A percentile compares a stretch with the other conserved stretches of the same genome.
Evolutionary conservation across 2,329 filamentous ascomycete species (phyloP).

Genomic region (Diaporthe aspalathi): DNA sequence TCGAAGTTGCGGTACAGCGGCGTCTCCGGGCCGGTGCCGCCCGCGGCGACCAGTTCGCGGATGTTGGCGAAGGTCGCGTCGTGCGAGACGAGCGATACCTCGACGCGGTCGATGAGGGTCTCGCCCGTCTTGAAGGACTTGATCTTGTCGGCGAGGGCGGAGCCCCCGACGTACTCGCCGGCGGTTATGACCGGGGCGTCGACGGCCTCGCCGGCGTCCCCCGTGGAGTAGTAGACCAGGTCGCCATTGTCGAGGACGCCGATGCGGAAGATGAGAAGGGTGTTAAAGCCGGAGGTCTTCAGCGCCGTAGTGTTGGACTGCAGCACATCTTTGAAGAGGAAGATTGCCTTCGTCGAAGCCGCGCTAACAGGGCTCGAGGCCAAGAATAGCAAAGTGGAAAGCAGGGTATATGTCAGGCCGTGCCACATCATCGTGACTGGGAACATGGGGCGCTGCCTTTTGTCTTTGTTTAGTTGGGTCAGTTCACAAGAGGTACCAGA

Average conservation of each 20-base stretch:
- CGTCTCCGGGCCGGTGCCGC: slow-evolving; percentile 48
- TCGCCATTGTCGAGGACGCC: slow-evolving; percentile 37
- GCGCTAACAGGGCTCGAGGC: not conserved
- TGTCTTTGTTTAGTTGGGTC: not conserved
- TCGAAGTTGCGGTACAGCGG: slow-evolving; percentile 51
- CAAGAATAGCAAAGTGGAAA: not conserved
- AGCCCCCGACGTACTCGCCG: slow-evolving; percentile 35
- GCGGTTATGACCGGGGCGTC: slow-evolving; percentile 28
- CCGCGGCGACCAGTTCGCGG: slow-evolving; percentile 47
- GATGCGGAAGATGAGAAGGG: slow-evolving; percentile 37
- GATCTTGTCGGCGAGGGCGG: slow-evolving; percentile 57
- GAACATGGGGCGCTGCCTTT: not conserved
- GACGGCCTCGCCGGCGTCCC: slow-evolving; percentile 33
- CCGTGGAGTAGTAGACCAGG: slow-evolving; percentile 39
- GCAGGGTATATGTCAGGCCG: not conserved
- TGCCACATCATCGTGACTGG: slow-evolving; percentile 5
- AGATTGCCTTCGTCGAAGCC: slow-evolving; percentile 9
- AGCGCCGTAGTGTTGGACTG: slow-evolving; percentile 38
- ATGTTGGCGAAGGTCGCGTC: slow-evolving; percentile 53
- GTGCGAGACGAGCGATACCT: slow-evolving; percentile 46
- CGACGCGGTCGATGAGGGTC: slow-evolving; percentile 50
- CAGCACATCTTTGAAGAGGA: slow-evolving; percentile 29
- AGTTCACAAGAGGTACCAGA: not conserved
- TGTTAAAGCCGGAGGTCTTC: slow-evolving; percentile 37
- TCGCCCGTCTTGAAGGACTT: slow-evolving; percentile 50